Evolutionary conservation across 1,284 basidiomycete genomes (phyloP).

Genomic region (Irpex sp.): DNA sequence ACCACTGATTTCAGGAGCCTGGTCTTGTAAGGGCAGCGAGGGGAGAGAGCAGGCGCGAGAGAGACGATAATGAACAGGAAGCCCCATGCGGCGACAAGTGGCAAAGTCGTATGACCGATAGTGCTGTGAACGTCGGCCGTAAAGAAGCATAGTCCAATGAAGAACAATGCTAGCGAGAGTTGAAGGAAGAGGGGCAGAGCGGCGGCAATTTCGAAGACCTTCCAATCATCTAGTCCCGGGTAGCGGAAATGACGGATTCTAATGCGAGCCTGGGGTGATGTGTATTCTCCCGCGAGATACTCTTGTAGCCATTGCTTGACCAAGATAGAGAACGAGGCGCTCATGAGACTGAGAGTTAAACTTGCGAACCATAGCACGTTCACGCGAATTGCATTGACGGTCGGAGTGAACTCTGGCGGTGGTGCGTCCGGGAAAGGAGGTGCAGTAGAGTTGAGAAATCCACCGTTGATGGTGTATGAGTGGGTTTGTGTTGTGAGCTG

Average conservation of each 20-base stretch:
- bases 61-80: constrained; percentile 10
- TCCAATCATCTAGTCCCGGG: constrained; percentile 10
- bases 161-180: constrained; percentile 14
- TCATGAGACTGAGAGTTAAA: constrained; percentile 13
- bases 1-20: not conserved
- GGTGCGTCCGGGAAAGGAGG: not conserved
- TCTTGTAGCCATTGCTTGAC: constrained; percentile 18
- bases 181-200: constrained; percentile 16
- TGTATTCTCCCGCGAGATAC: constrained; percentile 6
- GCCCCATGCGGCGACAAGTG: constrained; percentile 3
- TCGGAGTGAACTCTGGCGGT: not conserved
- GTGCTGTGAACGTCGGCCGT: constrained; percentile 5
- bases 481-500: not conserved
- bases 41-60: constrained; percentile 1
- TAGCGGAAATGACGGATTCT: constrained; percentile 8
- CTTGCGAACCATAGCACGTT: constrained; percentile 16
- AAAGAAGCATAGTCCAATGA: constrained; percentile 15
- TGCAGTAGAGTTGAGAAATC: constrained; percentile 1
- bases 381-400: not conserved
- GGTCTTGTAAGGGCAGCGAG: not conserved
- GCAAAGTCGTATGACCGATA: constrained; percentile 2
- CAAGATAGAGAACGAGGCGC: constrained; percentile 14
- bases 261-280: constrained; percentile 2
- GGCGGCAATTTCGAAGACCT: constrained; percentile 13
- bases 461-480: not conserved